A percentile compares a stretch with the other conserved stretches of the same genome.
These are phyloP conservation scores for Mycena epipterygia DNA, from an alignment of 768 basidiomycete species.

Conservation along the genomic window DNA sequence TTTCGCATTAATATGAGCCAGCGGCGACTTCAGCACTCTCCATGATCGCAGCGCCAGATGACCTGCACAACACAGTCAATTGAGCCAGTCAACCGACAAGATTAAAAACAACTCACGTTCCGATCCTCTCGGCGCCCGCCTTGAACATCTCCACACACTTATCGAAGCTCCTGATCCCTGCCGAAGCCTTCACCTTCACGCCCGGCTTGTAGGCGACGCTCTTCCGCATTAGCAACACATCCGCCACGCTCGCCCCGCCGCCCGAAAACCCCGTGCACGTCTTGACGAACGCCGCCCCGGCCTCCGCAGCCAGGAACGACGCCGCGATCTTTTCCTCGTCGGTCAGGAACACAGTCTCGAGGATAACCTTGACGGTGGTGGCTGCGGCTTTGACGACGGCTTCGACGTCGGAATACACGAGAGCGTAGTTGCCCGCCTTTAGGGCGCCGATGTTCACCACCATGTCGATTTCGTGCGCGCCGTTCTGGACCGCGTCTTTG, in stretches of 20 bases:
- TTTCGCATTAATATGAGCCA: conserved; percentile 29
- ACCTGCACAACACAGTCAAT: conserved; percentile 33
- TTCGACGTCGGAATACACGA: conserved; percentile 56
- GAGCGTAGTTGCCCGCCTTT: conserved; percentile 51
- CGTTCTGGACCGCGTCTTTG: conserved; percentile 57
- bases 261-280: conserved; percentile 66
- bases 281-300: conserved; percentile 67
- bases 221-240: conserved; percentile 60
- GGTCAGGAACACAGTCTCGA: conserved; percentile 64
- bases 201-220: conserved; percentile 53
- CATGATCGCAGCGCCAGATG: conserved; percentile 45
- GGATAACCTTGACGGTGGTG: conserved; percentile 63
- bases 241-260: conserved; percentile 60
- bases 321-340: conserved; percentile 62
- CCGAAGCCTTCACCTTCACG: conserved; percentile 66
- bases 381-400: conserved; percentile 54
- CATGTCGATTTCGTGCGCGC: conserved; percentile 66
- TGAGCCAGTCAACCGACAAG: conserved; percentile 1
- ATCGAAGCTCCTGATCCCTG: conserved; percentile 62
- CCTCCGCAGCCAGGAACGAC: conserved; percentile 61
- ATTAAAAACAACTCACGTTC: conserved; percentile 58
- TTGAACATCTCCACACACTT: conserved; percentile 61
- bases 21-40: conserved; percentile 33
- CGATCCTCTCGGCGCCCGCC: conserved; percentile 66
- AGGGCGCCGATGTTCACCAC: conserved; percentile 65